Evolutionary conservation across 2,329 filamentous ascomycete genomes (phyloP), one percentile per base, ranked within the genome.

Genomic region (Beauveria medogensis): DNA sequence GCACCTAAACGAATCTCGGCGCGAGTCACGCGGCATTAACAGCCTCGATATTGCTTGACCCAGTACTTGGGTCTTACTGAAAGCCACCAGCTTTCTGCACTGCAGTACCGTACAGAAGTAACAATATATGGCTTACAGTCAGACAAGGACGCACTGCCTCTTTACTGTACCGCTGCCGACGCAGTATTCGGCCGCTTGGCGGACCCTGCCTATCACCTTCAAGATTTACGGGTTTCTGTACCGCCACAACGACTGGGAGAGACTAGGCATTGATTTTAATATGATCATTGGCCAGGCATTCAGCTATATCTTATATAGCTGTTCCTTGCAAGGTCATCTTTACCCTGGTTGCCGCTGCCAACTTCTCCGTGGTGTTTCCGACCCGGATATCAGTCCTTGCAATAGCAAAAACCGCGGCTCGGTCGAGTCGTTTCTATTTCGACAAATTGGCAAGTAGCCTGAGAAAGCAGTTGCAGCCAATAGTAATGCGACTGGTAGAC

Each of bases 331-430:
- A 62, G 6, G 47, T 54, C 28, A 57, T 62, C 34, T 50, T 58
- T 22, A 40, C 54, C 3, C 34, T 58, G 14, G 30, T 48, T 3
- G 47, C 54, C 6, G 60, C 60, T 9, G 54, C 60, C 12, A 53
- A 58, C 54, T 62, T 62, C 48, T 44, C 41, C n/a, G 37, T 57
- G 3, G 47, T 56, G 14, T 51, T 61, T 20, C 46, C 53, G 6
- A 47, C 52, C 9, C 37, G 59, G 9, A 61, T 61, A 10, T 26
- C 30, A 28, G 26, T 52, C 12, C 40, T 52, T 10, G 54, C 47
- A 8, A 61, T n/a, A 37, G 37, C 53, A 9, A 30, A 52, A 22
- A 51, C 47, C 20, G 54, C 53, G 5, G 26, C 46, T 30, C 52
- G 30, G 2, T 5, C 52, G 3, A 57, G 59, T 30, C 22, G 20